Evolutionary conservation across 495 filamentous ascomycete species (phyloP).

Genomic region (Aspergillus sparsus): DNA sequence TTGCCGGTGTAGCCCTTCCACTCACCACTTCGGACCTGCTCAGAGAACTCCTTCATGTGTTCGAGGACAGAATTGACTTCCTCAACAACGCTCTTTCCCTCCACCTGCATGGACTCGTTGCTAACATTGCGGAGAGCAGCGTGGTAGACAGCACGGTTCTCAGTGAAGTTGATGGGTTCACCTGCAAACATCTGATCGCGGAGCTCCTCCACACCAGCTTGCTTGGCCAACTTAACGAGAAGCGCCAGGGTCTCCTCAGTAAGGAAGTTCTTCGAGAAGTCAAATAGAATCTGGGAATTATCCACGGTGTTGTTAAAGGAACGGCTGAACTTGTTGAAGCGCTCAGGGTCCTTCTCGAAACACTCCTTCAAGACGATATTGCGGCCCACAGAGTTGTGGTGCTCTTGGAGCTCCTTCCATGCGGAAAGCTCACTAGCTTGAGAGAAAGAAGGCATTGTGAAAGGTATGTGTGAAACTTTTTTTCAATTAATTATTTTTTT

Average conservation of each 20-base stretch:
- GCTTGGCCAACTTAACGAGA: constrained; percentile 83
- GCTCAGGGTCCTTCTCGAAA: constrained; percentile 83
- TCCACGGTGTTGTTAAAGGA: constrained; percentile 79
- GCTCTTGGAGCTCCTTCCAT: constrained; percentile 86
- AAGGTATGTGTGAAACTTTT: constrained; percentile 4
- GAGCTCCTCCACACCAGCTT: constrained; percentile 87
- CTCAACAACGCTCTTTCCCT: constrained; percentile 94
- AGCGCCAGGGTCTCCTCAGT: constrained; percentile 88
- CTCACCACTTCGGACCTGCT: constrained; percentile 88
- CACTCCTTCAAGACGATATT: constrained; percentile 89
- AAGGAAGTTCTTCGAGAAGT: constrained; percentile 99
- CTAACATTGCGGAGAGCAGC: constrained; percentile 85
- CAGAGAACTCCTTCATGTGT: constrained; percentile 96
- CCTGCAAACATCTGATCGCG: constrained; percentile 96
- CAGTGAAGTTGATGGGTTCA: constrained; percentile 98
- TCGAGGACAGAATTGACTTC: constrained; percentile 87
- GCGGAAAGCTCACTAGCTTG: constrained; percentile 79
- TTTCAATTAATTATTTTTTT: neutral
- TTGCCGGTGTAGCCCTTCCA: constrained; percentile 99
- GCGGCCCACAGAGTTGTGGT: constrained; percentile 79
- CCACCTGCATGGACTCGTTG: constrained; percentile 85
- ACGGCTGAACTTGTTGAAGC: constrained; percentile 87
- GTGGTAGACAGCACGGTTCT: constrained; percentile 95
- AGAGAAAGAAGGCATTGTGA: constrained; percentile 59
- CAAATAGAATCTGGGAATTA: constrained; percentile 84